phyloP scores from a whole-genome alignment of 2,329 filamentous ascomycete species.

The Penicillium sp. region DNA sequence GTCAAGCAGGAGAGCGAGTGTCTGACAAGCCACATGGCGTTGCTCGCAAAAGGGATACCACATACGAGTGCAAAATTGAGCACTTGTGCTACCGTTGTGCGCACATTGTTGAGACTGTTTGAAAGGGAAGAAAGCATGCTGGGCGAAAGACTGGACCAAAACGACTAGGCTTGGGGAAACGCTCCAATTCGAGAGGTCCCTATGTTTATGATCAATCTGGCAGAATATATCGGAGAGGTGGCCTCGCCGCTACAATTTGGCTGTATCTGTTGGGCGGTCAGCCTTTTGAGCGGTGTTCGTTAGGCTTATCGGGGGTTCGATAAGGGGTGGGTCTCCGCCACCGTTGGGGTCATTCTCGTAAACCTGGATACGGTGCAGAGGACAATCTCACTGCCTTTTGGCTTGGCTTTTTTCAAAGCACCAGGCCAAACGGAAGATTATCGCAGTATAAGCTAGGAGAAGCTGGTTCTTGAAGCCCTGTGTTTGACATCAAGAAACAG shows the following conservation, averaged over 20 bases:
- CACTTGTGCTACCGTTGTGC: constrained; percentile 73
- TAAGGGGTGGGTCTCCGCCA: too few species aligned
- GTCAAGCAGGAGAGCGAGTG: neutral
- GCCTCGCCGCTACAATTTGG: constrained; percentile 6
- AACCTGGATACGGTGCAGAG: too few species aligned
- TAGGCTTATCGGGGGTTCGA: neutral
- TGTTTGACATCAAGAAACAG: too few species aligned
- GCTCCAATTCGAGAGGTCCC: neutral
- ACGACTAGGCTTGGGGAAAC: neutral
- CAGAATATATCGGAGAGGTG: constrained; percentile 19
- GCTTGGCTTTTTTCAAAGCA: too few species aligned
- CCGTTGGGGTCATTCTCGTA: too few species aligned
- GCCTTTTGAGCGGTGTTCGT: neutral
- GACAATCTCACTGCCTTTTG: neutral
- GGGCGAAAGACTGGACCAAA: constrained; percentile 10
- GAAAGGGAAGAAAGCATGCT: constrained; percentile 63
- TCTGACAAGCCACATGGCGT: too few species aligned
- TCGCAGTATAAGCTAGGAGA: too few species aligned
- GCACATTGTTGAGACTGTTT: constrained; percentile 57
- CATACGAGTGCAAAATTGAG: constrained; percentile 72
- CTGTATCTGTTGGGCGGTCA: neutral
- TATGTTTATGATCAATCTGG: constrained; percentile 10
- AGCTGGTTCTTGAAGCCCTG: too few species aligned
- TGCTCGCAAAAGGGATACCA: neutral
- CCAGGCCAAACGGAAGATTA: too few species aligned